phyloP scores from a whole-genome alignment of 129 eudicot genomes.

The Lactuca saligna region DNA sequence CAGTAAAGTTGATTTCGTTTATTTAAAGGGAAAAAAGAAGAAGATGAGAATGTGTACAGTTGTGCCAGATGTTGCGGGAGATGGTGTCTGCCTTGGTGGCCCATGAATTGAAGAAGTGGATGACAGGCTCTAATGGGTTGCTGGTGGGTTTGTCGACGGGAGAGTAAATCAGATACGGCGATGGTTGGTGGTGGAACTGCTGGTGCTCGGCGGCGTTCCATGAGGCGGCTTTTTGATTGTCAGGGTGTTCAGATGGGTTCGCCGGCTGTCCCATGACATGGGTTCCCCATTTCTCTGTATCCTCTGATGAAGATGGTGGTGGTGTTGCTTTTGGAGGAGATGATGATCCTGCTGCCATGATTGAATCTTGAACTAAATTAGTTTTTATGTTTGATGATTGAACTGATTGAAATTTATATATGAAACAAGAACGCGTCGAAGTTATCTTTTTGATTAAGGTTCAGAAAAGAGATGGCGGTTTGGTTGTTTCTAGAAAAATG shows the following conservation, averaged over 20 bases:
- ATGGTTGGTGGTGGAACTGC: constrained; percentile 44
- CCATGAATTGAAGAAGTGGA: constrained; percentile 69
- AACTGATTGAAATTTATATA: background rate
- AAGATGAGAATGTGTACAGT: constrained; percentile 35
- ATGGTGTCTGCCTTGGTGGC: constrained; percentile 59
- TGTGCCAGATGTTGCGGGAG: constrained; percentile 73
- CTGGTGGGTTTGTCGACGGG: constrained; percentile 46
- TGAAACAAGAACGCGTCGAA: constrained; percentile 18
- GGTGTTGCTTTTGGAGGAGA: constrained; percentile 21
- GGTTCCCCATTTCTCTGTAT: constrained; percentile 75
- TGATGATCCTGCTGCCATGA: constrained; percentile 28
- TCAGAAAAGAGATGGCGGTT: constrained; percentile 11
- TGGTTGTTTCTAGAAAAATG: constrained; percentile 23
- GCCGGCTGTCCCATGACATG: constrained; percentile 66
- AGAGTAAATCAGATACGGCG: constrained; percentile 64
- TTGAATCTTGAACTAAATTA: background rate
- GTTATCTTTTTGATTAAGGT: constrained; percentile 33
- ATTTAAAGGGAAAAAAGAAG: background rate
- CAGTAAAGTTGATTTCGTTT: background rate
- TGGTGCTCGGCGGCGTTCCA: constrained; percentile 59
- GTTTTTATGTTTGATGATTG: constrained; percentile 7
- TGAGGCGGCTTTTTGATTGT: constrained; percentile 67
- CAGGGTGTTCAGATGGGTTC: constrained; percentile 51
- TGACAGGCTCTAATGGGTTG: constrained; percentile 62
- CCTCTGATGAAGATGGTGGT: constrained; percentile 16